Evolutionary conservation across 305 asterid species (phyloP).

Genomic region (Solanum hybrid): DNA sequence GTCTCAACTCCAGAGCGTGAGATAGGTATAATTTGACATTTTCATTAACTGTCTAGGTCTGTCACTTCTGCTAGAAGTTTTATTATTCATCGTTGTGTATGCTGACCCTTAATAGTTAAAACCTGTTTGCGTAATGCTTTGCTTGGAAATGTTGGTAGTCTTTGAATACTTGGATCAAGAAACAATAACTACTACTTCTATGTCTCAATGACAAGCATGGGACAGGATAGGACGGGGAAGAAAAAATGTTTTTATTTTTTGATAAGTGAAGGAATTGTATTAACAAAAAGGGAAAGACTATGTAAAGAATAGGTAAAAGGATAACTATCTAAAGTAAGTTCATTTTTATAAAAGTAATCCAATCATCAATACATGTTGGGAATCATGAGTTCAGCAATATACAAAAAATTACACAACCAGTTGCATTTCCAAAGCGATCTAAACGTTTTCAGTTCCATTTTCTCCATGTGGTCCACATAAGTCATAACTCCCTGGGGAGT

Average conservation of each 20-base stretch:
- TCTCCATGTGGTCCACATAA: neutral
- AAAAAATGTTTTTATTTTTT: neutral
- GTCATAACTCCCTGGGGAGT: neutral
- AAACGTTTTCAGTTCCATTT: neutral
- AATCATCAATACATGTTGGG: neutral
- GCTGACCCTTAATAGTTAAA: neutral
- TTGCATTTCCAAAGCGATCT: neutral
- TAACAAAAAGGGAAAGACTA: neutral
- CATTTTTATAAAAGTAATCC: neutral
- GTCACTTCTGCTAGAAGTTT: neutral
- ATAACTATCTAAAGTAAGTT: neutral
- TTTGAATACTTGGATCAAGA: neutral
- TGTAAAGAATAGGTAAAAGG: neutral
- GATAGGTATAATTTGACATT: constrained; percentile 33
- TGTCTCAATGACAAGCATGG: neutral
- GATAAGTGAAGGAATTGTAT: neutral
- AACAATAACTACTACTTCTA: neutral
- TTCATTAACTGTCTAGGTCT: neutral
- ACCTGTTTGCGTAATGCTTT: neutral
- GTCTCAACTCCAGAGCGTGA: constrained; percentile 44
- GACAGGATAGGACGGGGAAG: neutral
- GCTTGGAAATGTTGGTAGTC: neutral
- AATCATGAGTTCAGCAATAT: neutral
- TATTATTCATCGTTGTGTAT: neutral
- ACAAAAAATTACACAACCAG: neutral